Evolutionary conservation across 805 yeast genomes (phyloP), one percentile per base, ranked within the genome.

Genomic region (Ogataea trehaloabstinens): DNA sequence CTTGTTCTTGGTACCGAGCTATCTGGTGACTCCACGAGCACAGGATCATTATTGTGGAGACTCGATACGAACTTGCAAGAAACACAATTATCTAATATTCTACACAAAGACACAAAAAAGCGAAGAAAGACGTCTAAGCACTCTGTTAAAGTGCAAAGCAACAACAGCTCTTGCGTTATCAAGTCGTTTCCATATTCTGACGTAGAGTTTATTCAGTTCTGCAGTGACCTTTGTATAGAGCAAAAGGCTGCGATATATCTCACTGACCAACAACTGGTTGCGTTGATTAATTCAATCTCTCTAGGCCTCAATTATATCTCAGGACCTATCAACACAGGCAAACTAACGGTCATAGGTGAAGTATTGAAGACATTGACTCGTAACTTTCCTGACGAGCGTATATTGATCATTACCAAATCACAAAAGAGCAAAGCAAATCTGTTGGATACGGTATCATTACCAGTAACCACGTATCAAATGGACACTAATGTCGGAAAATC

Each of bases 271-370:
- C 29, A 21, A 12, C 21, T 30, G 11, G 8, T 6, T 6, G 19
- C 21, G 6, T 10, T 30, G 8, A 19, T 15, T 18, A 17, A 15
- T 17, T 7, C 22, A 8, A 18, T 30, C 6, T 5, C 7, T 11
- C 17, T 15, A 10, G 36, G 27, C 18, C 29, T 24, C 19, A 12
- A 8, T 18, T n/a, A 22, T 13, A 22, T 33, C 19, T 13, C 19
- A 13, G 28, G 36, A 6, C 17, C 36, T 16, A 29, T 51, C 12
- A 51, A 51, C 13, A 37, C 53, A 2, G 58, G 76, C 2, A 68
- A 67, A 38, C 61, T 69, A 2, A 55, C 49, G 4, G 38, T 61
- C 4, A 45, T 57, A 2, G 41, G 61, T 0, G 47, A 55, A 17
- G 43, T 61, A 5, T 37, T 64, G 2, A 35, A 46, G n/a, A 33